Evolutionary conservation across 768 basidiomycete species (phyloP).

Genomic region (Cystobasidiopsis lactophilus): DNA sequence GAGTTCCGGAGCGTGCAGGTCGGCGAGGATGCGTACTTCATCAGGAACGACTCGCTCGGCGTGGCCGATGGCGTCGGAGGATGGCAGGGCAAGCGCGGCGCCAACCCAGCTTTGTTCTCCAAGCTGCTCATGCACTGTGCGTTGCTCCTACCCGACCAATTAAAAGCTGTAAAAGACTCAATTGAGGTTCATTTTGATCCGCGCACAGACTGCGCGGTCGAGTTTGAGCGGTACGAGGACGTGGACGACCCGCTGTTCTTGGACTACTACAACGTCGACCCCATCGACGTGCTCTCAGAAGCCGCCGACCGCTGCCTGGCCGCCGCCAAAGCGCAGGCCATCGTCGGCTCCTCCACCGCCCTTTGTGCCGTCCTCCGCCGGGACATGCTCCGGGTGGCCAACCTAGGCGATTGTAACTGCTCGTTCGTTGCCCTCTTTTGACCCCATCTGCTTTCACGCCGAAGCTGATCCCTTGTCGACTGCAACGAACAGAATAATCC

Average conservation of each 20-base stretch:
- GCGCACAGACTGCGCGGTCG: constrained; percentile 13
- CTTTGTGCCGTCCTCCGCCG: constrained; percentile 26
- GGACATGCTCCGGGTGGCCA: constrained; percentile 56
- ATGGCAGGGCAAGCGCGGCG: constrained; percentile 38
- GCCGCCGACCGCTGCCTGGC: constrained; percentile 27
- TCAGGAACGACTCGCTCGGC: constrained; percentile 53
- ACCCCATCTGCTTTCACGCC: background rate
- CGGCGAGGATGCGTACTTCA: constrained; percentile 23
- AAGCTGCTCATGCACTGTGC: constrained; percentile 52
- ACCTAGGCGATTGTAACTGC: constrained; percentile 58
- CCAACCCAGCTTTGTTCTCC: constrained; percentile 31
- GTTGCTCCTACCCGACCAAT: background rate
- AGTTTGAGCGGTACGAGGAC: constrained; percentile 21
- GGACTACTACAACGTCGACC: constrained; percentile 22
- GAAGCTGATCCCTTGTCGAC: background rate
- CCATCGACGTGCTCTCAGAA: constrained; percentile 29
- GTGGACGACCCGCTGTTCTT: constrained; percentile 62
- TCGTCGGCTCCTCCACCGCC: constrained; percentile 29
- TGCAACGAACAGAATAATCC: constrained; percentile 38
- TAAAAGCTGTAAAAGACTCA: too few relatives aligned
- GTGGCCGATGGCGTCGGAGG: constrained; percentile 91
- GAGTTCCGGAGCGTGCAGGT: background rate
- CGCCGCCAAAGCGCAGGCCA: constrained; percentile 26
- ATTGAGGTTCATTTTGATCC: background rate
- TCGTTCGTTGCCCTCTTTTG: constrained; percentile 1